phyloP scores from a whole-genome alignment of 2,329 filamentous ascomycete genomes.

The Colletotrichum orchidophilum region DNA sequence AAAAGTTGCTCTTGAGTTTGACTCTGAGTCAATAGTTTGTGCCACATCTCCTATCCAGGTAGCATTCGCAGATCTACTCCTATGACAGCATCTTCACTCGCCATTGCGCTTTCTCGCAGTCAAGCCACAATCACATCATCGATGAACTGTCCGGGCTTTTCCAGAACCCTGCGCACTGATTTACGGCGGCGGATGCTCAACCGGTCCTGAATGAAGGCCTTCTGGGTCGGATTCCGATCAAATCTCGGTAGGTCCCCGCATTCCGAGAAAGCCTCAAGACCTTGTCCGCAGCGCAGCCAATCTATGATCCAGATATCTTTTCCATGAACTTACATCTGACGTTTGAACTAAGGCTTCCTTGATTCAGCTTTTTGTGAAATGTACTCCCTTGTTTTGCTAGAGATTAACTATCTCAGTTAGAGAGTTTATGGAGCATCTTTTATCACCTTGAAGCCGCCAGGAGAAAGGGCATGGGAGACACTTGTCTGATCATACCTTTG shows the following conservation, averaged over 20 bases:
- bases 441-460: constrained; percentile 51
- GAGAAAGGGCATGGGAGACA: constrained; percentile 48
- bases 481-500: constrained; percentile 49
- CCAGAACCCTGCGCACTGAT: background rate
- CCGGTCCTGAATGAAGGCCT: background rate
- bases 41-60: too few species aligned
- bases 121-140: background rate
- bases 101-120: background rate
- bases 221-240: constrained; percentile 7
- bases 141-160: background rate
- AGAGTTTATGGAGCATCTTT: background rate
- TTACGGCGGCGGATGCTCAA: background rate
- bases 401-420: background rate
- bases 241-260: background rate
- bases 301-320: background rate
- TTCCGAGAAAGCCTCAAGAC: constrained; percentile 3
- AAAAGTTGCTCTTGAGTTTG: background rate
- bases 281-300: constrained; percentile 1
- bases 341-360: background rate
- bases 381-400: too few species aligned
- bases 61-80: background rate
- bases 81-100: background rate
- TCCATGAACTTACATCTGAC: background rate
- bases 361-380: too few species aligned
- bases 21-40: background rate